A percentile compares a stretch with the other conserved stretches of the same genome.
phyloP scores from a whole-genome alignment of 2,329 filamentous ascomycete genomes.

The Penicillium janthinellum region DNA sequence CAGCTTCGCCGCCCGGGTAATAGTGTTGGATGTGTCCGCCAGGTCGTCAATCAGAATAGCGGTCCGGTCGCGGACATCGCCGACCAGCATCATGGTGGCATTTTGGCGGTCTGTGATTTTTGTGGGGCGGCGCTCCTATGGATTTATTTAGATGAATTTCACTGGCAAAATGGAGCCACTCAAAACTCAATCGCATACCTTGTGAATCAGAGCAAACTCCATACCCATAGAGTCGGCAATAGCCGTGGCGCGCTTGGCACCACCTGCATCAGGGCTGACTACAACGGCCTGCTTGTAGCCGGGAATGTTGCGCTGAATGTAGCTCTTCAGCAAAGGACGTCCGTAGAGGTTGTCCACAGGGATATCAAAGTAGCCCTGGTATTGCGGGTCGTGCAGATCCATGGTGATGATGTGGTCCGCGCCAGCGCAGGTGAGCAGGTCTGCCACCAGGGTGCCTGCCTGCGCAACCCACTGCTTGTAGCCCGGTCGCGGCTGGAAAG shows the following conservation, averaged over 20 bases:
- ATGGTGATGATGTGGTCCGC: constrained; percentile 97
- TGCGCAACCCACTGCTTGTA: constrained; percentile 99
- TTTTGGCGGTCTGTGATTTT: constrained; percentile 80
- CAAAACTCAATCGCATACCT: constrained; percentile 59
- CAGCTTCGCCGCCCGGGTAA: constrained; percentile 94
- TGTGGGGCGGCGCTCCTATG: constrained; percentile 81
- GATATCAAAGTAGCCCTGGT: constrained; percentile 98
- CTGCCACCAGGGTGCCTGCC: constrained; percentile 90
- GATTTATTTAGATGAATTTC: constrained; percentile 27
- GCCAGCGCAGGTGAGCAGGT: constrained; percentile 91
- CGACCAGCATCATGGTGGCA: constrained; percentile 90
- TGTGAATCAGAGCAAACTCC: constrained; percentile 97
- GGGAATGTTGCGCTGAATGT: constrained; percentile 77
- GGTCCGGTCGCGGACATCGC: constrained; percentile 76
- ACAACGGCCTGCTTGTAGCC: constrained; percentile 85
- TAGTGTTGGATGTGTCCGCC: constrained; percentile 94
- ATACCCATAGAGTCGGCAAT: constrained; percentile 92
- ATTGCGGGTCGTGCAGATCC: constrained; percentile 94
- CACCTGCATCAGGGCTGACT: constrained; percentile 93
- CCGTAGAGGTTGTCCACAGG: constrained; percentile 96
- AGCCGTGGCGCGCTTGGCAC: constrained; percentile 91
- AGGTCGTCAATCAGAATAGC: constrained; percentile 94
- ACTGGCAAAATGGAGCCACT: no score
- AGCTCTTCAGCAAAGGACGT: constrained; percentile 58
- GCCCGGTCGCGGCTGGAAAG: constrained; percentile 81